Evolutionary conservation across 176 grass and related monocot species (phyloP).

Genomic region (Melocanna baccifera): DNA sequence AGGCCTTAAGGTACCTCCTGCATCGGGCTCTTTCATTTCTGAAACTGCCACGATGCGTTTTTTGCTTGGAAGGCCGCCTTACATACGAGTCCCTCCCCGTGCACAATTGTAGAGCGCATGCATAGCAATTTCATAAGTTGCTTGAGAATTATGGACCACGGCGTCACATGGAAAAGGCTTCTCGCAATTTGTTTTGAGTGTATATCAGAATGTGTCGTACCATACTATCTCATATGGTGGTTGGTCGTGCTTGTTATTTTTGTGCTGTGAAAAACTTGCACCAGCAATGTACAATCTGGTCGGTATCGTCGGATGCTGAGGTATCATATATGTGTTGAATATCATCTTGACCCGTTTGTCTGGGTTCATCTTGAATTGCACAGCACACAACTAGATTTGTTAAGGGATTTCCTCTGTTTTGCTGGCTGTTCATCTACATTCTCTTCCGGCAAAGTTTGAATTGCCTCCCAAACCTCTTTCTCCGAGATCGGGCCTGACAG

Average conservation of each 20-base stretch:
- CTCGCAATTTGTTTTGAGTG: neutral
- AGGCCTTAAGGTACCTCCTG: slow-evolving; percentile 15
- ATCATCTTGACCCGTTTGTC: neutral
- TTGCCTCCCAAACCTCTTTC: no score
- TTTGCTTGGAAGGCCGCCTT: neutral
- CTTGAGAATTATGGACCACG: neutral
- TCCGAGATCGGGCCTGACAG: no score
- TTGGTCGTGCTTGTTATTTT: neutral
- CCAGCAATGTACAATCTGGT: neutral
- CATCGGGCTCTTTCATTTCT: no score
- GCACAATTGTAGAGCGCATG: neutral
- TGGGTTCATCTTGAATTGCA: neutral
- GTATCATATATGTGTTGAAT: neutral
- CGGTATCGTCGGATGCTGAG: neutral
- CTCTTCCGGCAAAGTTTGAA: no score
- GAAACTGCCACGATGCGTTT: neutral
- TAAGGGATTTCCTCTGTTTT: neutral
- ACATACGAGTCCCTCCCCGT: neutral
- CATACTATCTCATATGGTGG: neutral
- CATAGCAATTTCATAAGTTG: neutral
- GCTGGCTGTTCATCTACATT: neutral
- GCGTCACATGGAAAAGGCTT: neutral
- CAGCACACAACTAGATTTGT: neutral
- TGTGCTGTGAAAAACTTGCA: neutral
- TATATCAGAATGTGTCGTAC: neutral